A percentile compares a stretch with the other conserved stretches of the same genome.
Conservation (phyloP, 2,329 filamentous ascomycete genomes). For the Ampelomyces quisqualis region DNA sequence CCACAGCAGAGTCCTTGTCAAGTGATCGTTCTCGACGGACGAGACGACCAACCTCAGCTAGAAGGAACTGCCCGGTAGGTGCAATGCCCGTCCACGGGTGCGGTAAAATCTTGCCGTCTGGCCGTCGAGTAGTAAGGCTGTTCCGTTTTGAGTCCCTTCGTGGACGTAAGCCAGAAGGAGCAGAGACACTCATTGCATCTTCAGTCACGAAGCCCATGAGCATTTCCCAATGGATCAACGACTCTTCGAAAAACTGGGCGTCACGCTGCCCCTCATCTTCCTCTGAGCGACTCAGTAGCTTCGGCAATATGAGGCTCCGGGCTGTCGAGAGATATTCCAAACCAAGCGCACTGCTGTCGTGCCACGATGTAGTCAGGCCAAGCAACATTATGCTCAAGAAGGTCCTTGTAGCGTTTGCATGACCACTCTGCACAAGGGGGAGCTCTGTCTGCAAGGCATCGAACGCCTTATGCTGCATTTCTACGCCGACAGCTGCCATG, state of each 20-base stretch:
- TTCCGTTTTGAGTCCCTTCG: conserved; percentile 23
- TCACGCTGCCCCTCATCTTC: conserved; percentile 37
- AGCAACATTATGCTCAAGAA: conserved; percentile 61
- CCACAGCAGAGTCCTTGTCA: conserved; percentile 28
- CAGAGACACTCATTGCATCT: conserved; percentile 41
- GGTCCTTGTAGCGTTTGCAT: conserved; percentile 51
- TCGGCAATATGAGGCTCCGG: conserved; percentile 47
- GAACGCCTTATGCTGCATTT: conserved; percentile 55
- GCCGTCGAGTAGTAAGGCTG: conserved; percentile 25
- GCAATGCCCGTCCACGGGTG: conserved; percentile 55
- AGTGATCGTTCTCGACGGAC: conserved; percentile 43
- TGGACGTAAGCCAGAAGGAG: conserved; percentile 27
- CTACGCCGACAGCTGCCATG: conserved; percentile 53
- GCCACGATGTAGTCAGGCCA: conserved; percentile 62
- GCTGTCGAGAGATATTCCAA: conserved; percentile 55
- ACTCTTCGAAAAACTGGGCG: conserved; percentile 57
- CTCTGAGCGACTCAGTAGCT: conserved; percentile 43
- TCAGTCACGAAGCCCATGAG: conserved; percentile 57
- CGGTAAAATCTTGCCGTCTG: conserved; percentile 43
- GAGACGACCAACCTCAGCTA: conserved; percentile 50
- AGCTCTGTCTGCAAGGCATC: conserved; percentile 54
- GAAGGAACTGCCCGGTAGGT: conserved; percentile 48
- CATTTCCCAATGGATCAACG: conserved; percentile 62
- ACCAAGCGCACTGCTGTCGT: conserved; percentile 58
- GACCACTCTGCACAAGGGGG: conserved; percentile 46